Percentiles rank a stretch among this genome's conserved stretches.
These are phyloP conservation scores for Remersonia thermophila DNA, from an alignment of 2,329 filamentous ascomycete species.

Conservation along the genomic window DNA sequence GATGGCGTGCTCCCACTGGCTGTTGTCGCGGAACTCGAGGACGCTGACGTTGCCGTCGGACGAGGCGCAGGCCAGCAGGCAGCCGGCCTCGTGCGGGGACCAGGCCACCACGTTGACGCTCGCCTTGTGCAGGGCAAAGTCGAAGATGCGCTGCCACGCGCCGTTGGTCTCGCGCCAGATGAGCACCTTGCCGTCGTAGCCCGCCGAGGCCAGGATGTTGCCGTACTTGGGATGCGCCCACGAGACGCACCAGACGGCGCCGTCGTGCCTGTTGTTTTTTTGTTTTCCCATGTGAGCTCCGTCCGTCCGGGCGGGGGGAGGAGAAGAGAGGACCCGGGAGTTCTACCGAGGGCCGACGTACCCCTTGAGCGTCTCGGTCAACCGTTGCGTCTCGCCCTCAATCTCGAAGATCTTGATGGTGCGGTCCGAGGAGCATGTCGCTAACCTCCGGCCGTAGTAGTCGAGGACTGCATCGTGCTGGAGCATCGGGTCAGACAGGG, in stretches of 20 bases:
- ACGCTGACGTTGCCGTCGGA: constrained; percentile 90
- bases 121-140: constrained; percentile 86
- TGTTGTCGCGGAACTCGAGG: constrained; percentile 93
- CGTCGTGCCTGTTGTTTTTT: constrained; percentile 64
- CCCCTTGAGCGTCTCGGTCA: constrained; percentile 92
- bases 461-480: constrained; percentile 96
- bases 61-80: constrained; percentile 85
- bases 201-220: constrained; percentile 89
- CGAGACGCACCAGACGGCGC: constrained; percentile 92
- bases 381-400: constrained; percentile 78
- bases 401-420: constrained; percentile 99
- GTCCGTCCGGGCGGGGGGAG: too few species aligned
- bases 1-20: constrained; percentile 67
- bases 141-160: constrained; percentile 77
- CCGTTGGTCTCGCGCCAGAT: constrained; percentile 87
- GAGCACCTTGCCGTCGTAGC: constrained; percentile 95
- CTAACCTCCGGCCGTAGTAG: constrained; percentile 92
- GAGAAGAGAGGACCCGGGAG: background rate
- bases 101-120: constrained; percentile 94
- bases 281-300: constrained; percentile 7
- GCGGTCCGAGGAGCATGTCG: constrained; percentile 94
- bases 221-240: constrained; percentile 99
- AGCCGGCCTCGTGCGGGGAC: constrained; percentile 94
- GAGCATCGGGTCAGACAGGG: constrained; percentile 8
- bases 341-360: constrained; percentile 30